Conservation (phyloP, 2,329 filamentous ascomycete genomes). For the Colletotrichum tamarilloi region DNA sequence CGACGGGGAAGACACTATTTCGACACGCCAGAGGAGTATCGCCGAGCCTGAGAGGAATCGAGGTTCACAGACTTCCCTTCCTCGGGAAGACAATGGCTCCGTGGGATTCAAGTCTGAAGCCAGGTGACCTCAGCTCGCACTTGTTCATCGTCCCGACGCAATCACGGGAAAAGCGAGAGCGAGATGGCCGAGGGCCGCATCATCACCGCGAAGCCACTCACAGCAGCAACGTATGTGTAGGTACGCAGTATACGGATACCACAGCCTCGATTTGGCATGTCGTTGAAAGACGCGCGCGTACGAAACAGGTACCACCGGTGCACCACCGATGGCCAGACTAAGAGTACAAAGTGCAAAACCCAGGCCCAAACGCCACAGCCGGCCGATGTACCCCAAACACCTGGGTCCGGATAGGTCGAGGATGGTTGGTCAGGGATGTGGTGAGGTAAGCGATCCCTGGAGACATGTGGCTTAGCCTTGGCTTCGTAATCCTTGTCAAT, state of each 20-base stretch:
- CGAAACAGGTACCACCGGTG: not conserved
- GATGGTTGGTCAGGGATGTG: not conserved
- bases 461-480: not conserved
- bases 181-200: not conserved
- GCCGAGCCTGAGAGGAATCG: too few species aligned
- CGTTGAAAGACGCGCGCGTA: constrained; percentile 1
- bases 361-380: constrained; percentile 1
- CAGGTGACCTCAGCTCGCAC: not conserved
- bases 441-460: not conserved
- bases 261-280: constrained; percentile 18
- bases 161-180: not conserved
- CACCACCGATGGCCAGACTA: not conserved
- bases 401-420: too few species aligned
- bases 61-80: too few species aligned
- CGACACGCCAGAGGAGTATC: not conserved
- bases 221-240: not conserved
- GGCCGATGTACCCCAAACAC: not conserved
- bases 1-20: not conserved
- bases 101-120: not conserved
- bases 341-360: not conserved
- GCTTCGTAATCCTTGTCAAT: not conserved
- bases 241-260: not conserved
- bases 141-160: not conserved
- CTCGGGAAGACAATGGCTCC: not conserved
- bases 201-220: not conserved